A percentile compares a stretch with the other conserved stretches of the same genome.
phyloP scores from a whole-genome alignment of 208 protist genomes.

The Novymonas esmeraldas region DNA sequence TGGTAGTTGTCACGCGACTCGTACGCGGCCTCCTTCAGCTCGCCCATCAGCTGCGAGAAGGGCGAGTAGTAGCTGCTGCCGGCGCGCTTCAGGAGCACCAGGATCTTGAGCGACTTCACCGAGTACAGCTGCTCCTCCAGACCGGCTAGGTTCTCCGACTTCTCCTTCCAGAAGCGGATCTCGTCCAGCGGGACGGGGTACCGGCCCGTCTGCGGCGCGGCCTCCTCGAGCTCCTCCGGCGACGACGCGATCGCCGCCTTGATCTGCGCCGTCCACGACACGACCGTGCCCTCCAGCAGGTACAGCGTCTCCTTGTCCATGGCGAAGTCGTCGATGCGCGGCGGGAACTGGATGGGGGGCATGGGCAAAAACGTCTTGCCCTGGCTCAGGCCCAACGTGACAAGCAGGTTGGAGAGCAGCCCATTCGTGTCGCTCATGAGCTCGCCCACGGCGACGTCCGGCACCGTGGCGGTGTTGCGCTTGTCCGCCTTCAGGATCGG shows the following conservation, averaged over 20 bases:
- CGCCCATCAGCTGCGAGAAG: conserved; percentile 88
- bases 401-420: conserved; percentile 86
- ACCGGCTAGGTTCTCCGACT: conserved; percentile 92
- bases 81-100: conserved; percentile 92
- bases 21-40: conserved; percentile 85
- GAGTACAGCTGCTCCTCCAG: conserved; percentile 95
- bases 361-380: conserved; percentile 94
- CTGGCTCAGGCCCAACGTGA: conserved; percentile 92
- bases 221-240: conserved; percentile 86
- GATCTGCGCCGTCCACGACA: conserved; percentile 94
- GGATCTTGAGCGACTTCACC: conserved; percentile 91
- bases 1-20: conserved; percentile 93
- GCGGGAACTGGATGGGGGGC: conserved; percentile 87
- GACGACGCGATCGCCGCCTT: conserved; percentile 85
- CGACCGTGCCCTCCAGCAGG: conserved; percentile 90
- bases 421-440: conserved; percentile 92
- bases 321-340: conserved; percentile 71
- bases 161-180: conserved; percentile 95
- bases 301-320: conserved; percentile 93
- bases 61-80: conserved; percentile 90
- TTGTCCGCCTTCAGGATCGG: conserved; percentile 87
- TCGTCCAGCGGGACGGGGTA: conserved; percentile 94
- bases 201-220: conserved; percentile 46
- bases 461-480: conserved; percentile 82
- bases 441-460: conserved; percentile 94